A percentile compares a stretch with the other conserved stretches of the same genome.
Evolutionary conservation across 805 yeast species (phyloP).

Genomic region (Ogataea pignaliae): DNA sequence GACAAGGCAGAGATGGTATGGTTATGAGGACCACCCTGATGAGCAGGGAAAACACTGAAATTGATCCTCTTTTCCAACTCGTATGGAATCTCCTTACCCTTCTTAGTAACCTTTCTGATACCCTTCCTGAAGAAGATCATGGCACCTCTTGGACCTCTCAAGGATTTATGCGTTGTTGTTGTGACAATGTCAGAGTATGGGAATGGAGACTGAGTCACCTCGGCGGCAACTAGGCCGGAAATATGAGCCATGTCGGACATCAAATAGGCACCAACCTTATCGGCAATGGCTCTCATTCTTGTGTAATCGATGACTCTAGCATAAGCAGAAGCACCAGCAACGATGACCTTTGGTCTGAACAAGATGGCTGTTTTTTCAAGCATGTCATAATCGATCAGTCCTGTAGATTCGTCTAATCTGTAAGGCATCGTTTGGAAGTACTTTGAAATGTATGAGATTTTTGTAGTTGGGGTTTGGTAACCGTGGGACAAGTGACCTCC

Average conservation of each 20-base stretch:
- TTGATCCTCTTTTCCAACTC: slow-evolving; percentile 94
- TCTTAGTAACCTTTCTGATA: slow-evolving; percentile 80
- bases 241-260: slow-evolving; percentile 98
- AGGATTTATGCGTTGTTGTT: slow-evolving; percentile 96
- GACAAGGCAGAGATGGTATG: slow-evolving; percentile 98
- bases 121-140: slow-evolving; percentile 99
- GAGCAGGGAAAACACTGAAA: slow-evolving; percentile 99
- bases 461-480: slow-evolving; percentile 89
- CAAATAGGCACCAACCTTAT: slow-evolving; percentile 94
- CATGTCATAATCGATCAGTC: slow-evolving; percentile 93
- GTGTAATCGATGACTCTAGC: slow-evolving; percentile 94
- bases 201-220: slow-evolving; percentile 93
- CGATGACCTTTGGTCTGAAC: slow-evolving; percentile 93
- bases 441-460: slow-evolving; percentile 92
- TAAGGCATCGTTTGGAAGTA: slow-evolving; percentile 99
- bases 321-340: slow-evolving; percentile 98
- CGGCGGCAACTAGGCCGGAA: slow-evolving; percentile 93
- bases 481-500: slow-evolving; percentile 99
- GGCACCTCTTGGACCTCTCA: slow-evolving; percentile 99
- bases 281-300: slow-evolving; percentile 95
- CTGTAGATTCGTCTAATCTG: slow-evolving; percentile 88
- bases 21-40: slow-evolving; percentile 99
- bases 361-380: slow-evolving; percentile 85
- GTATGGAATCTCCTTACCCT: slow-evolving; percentile 86
- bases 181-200: slow-evolving; percentile 97